A percentile compares a stretch with the other conserved stretches of the same genome.
These are phyloP conservation scores for Emergomyces africanus DNA, from an alignment of 2,329 filamentous ascomycete species.

Conservation along the genomic window DNA sequence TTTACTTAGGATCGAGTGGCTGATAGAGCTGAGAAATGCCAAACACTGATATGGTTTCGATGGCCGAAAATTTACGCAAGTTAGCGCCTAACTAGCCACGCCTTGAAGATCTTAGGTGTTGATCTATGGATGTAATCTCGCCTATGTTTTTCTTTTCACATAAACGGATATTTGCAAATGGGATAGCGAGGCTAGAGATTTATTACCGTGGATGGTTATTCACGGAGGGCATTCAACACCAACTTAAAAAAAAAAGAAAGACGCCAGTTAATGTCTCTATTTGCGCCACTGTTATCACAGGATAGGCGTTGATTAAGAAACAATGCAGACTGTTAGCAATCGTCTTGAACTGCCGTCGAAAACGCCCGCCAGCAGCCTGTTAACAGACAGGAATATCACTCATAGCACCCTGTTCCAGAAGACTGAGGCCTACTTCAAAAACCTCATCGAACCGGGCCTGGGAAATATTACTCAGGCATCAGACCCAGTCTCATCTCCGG, in stretches of 20 bases:
- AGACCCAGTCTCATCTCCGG: neutral
- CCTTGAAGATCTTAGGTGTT: too few relatives aligned
- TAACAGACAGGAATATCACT: neutral
- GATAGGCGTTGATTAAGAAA: neutral
- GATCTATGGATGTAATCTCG: neutral
- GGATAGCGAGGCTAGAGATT: neutral
- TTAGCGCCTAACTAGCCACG: too few relatives aligned
- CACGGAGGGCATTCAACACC: too few relatives aligned
- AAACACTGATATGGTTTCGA: too few relatives aligned
- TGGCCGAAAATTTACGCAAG: too few relatives aligned
- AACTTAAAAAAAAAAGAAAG: too few relatives aligned
- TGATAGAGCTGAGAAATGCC: too few relatives aligned
- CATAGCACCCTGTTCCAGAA: neutral
- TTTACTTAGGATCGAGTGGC: too few relatives aligned
- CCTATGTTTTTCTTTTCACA: neutral
- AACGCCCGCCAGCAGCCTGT: neutral
- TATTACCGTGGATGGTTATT: neutral
- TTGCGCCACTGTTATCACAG: neutral
- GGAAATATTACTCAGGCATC: neutral
- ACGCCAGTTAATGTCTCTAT: neutral
- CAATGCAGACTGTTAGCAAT: neutral
- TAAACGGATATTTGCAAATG: neutral
- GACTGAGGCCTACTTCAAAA: neutral
- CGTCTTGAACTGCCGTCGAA: neutral
- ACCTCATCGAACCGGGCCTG: neutral